These are phyloP conservation scores for Apiospora sp. DNA, from an alignment of 2,329 filamentous ascomycete genomes.

Conservation along the genomic window DNA sequence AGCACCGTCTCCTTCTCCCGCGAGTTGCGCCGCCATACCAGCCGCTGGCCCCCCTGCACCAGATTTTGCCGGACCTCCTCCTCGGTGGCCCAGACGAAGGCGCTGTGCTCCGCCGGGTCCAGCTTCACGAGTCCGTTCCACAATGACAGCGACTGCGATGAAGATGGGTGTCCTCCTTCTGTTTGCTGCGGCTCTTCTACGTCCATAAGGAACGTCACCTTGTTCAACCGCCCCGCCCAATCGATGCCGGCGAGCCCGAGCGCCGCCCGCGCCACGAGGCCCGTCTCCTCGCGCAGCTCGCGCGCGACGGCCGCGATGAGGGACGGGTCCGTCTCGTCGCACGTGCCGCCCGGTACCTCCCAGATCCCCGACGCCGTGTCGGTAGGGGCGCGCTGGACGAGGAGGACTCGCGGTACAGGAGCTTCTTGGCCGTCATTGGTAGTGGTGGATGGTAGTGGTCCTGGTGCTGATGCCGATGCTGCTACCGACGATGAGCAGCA, in stretches of 20 bases:
- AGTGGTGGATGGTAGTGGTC: background rate
- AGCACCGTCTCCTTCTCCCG: background rate
- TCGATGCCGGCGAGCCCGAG: background rate
- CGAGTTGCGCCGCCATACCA: background rate
- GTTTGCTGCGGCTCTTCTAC: background rate
- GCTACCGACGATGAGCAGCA: background rate
- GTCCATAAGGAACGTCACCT: background rate
- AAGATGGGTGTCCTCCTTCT: background rate
- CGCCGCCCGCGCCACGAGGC: background rate
- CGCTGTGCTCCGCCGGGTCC: slow-evolving; percentile 5
- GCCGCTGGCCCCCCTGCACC: background rate
- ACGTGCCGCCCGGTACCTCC: background rate
- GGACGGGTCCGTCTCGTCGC: background rate
- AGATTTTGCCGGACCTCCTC: background rate
- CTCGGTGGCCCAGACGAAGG: slow-evolving; percentile 1
- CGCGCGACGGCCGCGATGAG: background rate
- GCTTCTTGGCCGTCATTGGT: background rate
- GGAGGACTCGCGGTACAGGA: background rate
- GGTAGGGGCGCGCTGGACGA: background rate
- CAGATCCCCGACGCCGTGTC: background rate
- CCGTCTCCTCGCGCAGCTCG: slow-evolving; percentile 7
- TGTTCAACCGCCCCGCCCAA: background rate
- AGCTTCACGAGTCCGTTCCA: background rate
- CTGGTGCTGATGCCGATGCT: background rate
- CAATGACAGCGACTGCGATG: background rate